Evolutionary conservation across 306 rosid genomes (phyloP), one percentile per base, ranked within the genome.

Genomic region (Corylus avellana): DNA sequence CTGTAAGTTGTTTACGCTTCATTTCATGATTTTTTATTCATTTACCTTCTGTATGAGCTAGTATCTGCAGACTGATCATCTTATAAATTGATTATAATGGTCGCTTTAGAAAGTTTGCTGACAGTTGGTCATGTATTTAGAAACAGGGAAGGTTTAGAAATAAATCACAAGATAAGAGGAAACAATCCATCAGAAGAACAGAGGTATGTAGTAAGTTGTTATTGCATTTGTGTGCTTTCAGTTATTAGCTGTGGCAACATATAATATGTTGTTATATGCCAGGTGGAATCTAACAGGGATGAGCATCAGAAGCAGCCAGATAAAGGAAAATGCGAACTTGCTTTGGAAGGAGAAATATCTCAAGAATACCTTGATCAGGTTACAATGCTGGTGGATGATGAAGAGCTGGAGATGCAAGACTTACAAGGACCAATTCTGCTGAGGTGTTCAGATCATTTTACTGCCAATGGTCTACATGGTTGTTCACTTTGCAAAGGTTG

Each of bases 401-500:
- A 95, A 82, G 97, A 93, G 88, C 87, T 95, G 74, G 99, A 95
- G 87, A 73, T 84, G 80, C 88, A 90, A 84, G 96, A 90, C 47
- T 79, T 88, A 69, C 91, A 86, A 91, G 89, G 89, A 81, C 75
- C 83, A 57, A 57, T 85, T 85, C 78, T 76, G 35, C 80, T 67
- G 73, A 62, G 84, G 70, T 89, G 89, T 83, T 84, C 88, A 53
- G 87, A 86, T 84, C 95, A 92, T 88, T 87, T 87, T 76, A 83
- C 89, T 73, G 74, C 86, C 68, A 75, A 76, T 77, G 88, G 85
- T 75, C 76, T 79, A 76, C 87, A 84, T 72, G 91, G 91, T 77
- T 86, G 91, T 82, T 86, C 94, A 74, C 94, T 95, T 62, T 91
- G 97, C 82, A 89, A 88, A 92, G 98, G 98, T 93, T 80, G 81